Evolutionary conservation across 257 asterid genomes (phyloP), one percentile per base, ranked within the genome.

Genomic region (Anisodus tanguticus): DNA sequence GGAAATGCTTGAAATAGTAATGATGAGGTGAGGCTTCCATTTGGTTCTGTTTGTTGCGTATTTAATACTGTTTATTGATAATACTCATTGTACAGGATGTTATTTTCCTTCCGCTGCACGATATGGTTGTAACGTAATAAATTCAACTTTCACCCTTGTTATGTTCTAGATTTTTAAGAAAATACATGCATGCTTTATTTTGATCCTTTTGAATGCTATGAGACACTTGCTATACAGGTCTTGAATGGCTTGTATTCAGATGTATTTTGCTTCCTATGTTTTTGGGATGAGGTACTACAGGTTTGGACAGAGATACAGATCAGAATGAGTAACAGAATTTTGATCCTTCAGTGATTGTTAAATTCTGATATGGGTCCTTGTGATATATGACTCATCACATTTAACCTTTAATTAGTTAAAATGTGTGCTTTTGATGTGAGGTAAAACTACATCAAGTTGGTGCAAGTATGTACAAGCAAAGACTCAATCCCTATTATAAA

Each of bases 1-100:
- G 90, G 92, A 91, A 90, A 93, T 97, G 98, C 98, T 97, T 74
- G 99, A 92, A 87, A 89, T 97, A 79, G 99, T 97, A 62, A 97
- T 97, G 99, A 83, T 71, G 81, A 93, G 98, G 98, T 95, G 84
- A 62, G 62, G 17, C 83, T 82, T 35, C 60, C 37, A 55, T 85
- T 43, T 22, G 39, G 31, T 8, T 19, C 7, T 66, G 39, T 55
- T 53, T 31, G 68, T n/a, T 49, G 37, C 57, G 45, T 81, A n/a
- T 60, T 41, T 62, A 59, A 66, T 43, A 81, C 35, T 31, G 35
- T 41, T 39, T 59, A 62, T 57, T 19, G 45, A 62, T 45, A 11
- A 43, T 51, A 74, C 63, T 51, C 62, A 76, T 51, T 76, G 63
- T 76, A 74, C 60, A 74, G 43, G 62, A 49, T 74, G 58, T n/a